phyloP scores from a whole-genome alignment of 1,139 yeast genomes.

The Pichia sp. region DNA sequence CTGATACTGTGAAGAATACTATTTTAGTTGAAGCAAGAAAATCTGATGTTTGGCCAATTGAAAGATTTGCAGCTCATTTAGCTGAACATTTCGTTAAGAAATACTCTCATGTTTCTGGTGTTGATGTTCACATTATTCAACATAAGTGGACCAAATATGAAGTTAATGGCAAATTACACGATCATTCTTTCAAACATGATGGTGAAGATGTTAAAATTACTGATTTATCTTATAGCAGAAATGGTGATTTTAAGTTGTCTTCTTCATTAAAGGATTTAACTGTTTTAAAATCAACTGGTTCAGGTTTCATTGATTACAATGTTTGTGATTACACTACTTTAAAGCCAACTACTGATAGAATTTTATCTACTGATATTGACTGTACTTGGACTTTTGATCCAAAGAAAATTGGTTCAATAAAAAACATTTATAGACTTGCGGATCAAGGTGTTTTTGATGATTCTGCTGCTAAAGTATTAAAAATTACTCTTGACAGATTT shows the following conservation, averaged over 20 bases:
- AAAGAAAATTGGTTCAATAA: slow-evolving; percentile 44
- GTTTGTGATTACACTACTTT: slow-evolving; percentile 84
- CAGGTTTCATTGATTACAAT: slow-evolving; percentile 85
- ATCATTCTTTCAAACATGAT: slow-evolving; percentile 77
- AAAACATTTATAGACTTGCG: slow-evolving; percentile 46
- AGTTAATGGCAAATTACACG: slow-evolving; percentile 68
- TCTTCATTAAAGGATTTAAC: slow-evolving; percentile 79
- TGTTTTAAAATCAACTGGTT: slow-evolving; percentile 88
- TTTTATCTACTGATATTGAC: slow-evolving; percentile 80
- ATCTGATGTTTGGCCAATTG: slow-evolving; percentile 82
- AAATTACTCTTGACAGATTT: slow-evolving; percentile 65
- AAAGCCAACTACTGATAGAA: slow-evolving; percentile 74
- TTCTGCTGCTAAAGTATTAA: slow-evolving; percentile 55
- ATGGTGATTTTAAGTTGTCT: slow-evolving; percentile 47
- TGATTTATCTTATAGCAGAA: slow-evolving; percentile 44
- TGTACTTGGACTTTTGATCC: slow-evolving; percentile 66
- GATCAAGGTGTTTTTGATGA: slow-evolving; percentile 52
- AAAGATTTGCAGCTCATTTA: slow-evolving; percentile 78
- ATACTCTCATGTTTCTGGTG: slow-evolving; percentile 68
- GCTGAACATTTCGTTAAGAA: slow-evolving; percentile 74
- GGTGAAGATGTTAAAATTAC: slow-evolving; percentile 75
- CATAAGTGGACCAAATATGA: slow-evolving; percentile 71
- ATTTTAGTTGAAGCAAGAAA: slow-evolving; percentile 74
- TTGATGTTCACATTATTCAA: slow-evolving; percentile 62
- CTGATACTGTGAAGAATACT: slow-evolving; percentile 91